A percentile compares a stretch with the other conserved stretches of the same genome.
Evolutionary conservation across 2,329 filamentous ascomycete genomes (phyloP).

Genomic region (Magnaporthiopsis rhizophila): DNA sequence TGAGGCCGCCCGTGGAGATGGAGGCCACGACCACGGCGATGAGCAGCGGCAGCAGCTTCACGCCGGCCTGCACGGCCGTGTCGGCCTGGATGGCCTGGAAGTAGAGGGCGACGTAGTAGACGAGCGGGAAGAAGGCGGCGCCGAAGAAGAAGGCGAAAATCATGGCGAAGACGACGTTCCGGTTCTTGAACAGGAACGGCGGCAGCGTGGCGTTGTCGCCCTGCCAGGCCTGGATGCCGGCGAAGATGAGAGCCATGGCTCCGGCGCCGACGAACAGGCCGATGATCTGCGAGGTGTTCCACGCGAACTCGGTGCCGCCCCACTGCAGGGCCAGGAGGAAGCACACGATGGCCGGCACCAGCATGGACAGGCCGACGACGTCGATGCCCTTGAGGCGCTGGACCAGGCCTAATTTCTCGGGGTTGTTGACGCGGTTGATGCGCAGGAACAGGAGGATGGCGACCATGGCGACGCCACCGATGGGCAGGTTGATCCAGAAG

Average conservation of each 20-base stretch:
- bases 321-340: constrained; percentile 49
- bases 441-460: constrained; percentile 39
- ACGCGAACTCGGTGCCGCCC: constrained; percentile 44
- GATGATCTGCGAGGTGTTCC: constrained; percentile 39
- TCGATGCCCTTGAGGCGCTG: constrained; percentile 38
- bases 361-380: constrained; percentile 37
- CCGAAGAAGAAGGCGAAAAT: constrained; percentile 41
- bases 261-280: constrained; percentile 43
- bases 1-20: constrained; percentile 11
- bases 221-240: constrained; percentile 35
- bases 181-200: constrained; percentile 38
- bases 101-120: constrained; percentile 46
- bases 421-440: constrained; percentile 26
- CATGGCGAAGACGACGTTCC: constrained; percentile 29
- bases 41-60: constrained; percentile 46
- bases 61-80: constrained; percentile 43
- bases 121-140: constrained; percentile 42
- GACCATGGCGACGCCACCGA: constrained; percentile 10
- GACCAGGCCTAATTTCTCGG: constrained; percentile 23
- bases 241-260: constrained; percentile 37
- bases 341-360: constrained; percentile 44
- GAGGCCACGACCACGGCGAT: constrained; percentile 37
- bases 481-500: constrained; percentile 15
- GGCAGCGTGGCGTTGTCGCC: constrained; percentile 41
- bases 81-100: constrained; percentile 47